These are phyloP conservation scores for Trichoderma gracile DNA, from an alignment of 2,329 filamentous ascomycete species.

Conservation along the genomic window DNA sequence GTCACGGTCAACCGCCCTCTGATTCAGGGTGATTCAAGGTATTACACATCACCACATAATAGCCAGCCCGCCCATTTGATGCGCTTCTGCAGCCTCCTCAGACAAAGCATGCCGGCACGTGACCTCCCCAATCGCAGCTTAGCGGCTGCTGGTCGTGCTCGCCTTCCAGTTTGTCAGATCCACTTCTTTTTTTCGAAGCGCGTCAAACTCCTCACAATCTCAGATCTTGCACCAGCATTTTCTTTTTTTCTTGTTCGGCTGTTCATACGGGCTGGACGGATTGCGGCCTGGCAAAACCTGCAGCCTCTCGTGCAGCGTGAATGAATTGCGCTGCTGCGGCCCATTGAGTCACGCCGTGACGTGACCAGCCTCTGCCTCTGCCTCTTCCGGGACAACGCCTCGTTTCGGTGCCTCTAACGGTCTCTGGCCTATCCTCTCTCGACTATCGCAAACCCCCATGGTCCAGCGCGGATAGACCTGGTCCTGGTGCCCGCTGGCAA, in stretches of 20 bases:
- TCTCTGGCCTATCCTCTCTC: background rate
- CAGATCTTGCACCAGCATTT: conserved; percentile 22
- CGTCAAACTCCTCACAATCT: conserved; percentile 32
- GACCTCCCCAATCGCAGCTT: conserved; percentile 19
- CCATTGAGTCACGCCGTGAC: conserved; percentile 27
- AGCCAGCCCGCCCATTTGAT: no score
- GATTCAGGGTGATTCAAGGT: no score
- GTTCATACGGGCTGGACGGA: conserved; percentile 6
- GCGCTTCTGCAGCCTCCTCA: background rate
- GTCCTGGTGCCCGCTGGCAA: conserved; percentile 28
- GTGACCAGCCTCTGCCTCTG: conserved; percentile 11
- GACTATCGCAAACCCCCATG: conserved; percentile 15
- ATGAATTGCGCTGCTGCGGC: conserved; percentile 26
- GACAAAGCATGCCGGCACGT: conserved; percentile 28
- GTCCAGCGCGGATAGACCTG: conserved; percentile 25
- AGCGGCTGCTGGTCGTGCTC: conserved; percentile 12
- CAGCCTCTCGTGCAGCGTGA: conserved; percentile 1
- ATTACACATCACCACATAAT: background rate
- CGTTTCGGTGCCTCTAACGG: background rate
- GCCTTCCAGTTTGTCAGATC: conserved; percentile 13
- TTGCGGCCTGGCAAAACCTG: conserved; percentile 12
- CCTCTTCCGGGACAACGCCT: background rate
- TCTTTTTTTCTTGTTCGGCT: background rate
- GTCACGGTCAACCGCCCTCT: no score
- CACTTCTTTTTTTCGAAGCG: conserved; percentile 31